Percentiles rank a stretch among this genome's conserved stretches.
Evolutionary conservation across 257 asterid genomes (phyloP).

Genomic region (Gynochthodes officinalis): DNA sequence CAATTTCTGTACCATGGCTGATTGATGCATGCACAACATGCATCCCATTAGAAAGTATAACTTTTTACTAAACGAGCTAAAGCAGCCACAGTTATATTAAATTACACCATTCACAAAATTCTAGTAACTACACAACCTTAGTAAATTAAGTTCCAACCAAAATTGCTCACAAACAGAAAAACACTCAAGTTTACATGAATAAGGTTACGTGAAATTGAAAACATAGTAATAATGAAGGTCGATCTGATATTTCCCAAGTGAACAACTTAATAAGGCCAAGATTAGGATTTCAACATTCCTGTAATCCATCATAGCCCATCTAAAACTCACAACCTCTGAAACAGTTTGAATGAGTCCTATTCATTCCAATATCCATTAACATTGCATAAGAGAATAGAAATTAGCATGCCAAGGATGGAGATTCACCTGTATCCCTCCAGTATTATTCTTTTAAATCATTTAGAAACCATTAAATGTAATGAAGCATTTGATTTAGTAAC

Average conservation of each 20-base stretch:
- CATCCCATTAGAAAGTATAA: background rate
- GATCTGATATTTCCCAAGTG: background rate
- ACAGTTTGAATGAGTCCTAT: background rate
- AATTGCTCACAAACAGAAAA: background rate
- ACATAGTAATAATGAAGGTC: background rate
- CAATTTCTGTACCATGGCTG: conserved; percentile 14
- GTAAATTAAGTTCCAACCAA: background rate
- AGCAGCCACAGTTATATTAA: background rate
- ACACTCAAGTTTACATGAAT: background rate
- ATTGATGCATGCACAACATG: background rate
- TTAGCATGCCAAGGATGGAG: background rate
- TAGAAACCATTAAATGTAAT: background rate
- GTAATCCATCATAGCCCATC: background rate
- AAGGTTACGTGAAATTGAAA: background rate
- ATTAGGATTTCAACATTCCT: background rate
- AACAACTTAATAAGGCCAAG: background rate
- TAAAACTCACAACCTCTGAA: background rate
- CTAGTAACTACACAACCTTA: background rate
- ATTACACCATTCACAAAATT: background rate
- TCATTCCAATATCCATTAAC: background rate
- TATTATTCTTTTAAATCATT: background rate
- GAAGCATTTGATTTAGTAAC: background rate
- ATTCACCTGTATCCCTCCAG: background rate
- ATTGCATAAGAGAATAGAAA: background rate
- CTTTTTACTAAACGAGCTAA: background rate